Conservation (phyloP, 306 rosid species). For the Senna siamea region DNA sequence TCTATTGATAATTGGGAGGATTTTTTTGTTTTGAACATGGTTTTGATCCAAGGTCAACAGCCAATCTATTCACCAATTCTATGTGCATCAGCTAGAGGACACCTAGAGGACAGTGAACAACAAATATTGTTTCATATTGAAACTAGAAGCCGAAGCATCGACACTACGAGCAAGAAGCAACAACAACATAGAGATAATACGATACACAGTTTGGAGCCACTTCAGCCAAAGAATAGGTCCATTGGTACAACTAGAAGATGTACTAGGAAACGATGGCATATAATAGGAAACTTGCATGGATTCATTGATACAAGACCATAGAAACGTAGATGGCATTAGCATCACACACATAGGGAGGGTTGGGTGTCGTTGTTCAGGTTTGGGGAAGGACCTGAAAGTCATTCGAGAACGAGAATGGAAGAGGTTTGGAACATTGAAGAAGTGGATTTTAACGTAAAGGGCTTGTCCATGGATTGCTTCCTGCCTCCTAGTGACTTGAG, state of each 20-base stretch:
- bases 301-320: slow-evolving; percentile 67
- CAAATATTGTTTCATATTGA: slow-evolving; percentile 80
- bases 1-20: no score
- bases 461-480: slow-evolving; percentile 79
- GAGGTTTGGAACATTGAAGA: slow-evolving; percentile 89
- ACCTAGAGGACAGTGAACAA: slow-evolving; percentile 59
- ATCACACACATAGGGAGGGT: slow-evolving; percentile 81
- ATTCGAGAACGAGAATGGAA: slow-evolving; percentile 75
- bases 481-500: slow-evolving; percentile 81
- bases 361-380: slow-evolving; percentile 66
- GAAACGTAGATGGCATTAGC: slow-evolving; percentile 66
- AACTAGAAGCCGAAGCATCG: slow-evolving; percentile 68
- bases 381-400: slow-evolving; percentile 61
- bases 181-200: slow-evolving; percentile 65
- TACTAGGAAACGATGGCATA: slow-evolving; percentile 43
- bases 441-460: slow-evolving; percentile 88
- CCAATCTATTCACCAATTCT: slow-evolving; percentile 69
- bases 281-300: slow-evolving; percentile 92
- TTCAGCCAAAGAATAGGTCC: slow-evolving; percentile 93
- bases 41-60: slow-evolving; percentile 85
- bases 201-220: slow-evolving; percentile 82
- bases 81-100: slow-evolving; percentile 84
- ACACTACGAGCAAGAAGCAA: slow-evolving; percentile 69
- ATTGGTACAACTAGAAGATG: slow-evolving; percentile 70
- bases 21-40: slow-evolving; percentile 55